Conservation (phyloP, 164 flowering plant species). For the Chloranthus sessilifolius region DNA sequence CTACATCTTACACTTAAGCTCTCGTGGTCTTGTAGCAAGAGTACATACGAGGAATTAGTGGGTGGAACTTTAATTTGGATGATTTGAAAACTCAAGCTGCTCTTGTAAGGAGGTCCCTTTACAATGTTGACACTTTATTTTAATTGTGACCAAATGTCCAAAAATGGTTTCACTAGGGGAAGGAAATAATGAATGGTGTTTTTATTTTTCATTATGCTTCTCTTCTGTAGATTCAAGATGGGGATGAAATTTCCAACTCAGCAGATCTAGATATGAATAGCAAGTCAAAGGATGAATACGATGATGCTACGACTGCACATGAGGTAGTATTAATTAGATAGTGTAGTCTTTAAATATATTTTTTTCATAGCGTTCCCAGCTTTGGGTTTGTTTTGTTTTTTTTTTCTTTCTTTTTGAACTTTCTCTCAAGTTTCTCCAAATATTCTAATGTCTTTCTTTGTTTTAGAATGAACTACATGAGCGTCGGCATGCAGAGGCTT, state of each 20-base stretch:
- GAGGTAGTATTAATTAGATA: conserved; percentile 37
- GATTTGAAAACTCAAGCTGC: conserved; percentile 88
- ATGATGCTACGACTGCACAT: conserved; percentile 15
- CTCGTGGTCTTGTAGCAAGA: conserved; percentile 69
- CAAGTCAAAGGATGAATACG: conserved; percentile 25
- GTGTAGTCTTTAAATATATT: conserved; percentile 8
- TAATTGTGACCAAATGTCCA: neutral
- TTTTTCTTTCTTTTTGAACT: neutral
- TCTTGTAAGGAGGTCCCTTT: conserved; percentile 59
- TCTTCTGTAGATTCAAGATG: conserved; percentile 63
- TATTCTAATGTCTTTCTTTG: neutral
- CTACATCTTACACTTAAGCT: too few species aligned
- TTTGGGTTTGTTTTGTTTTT: neutral
- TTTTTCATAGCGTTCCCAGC: neutral
- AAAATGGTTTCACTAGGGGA: conserved; percentile 6
- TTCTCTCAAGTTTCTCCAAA: too few species aligned
- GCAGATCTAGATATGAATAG: conserved; percentile 35
- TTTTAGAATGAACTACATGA: conserved; percentile 54
- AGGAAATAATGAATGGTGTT: too few species aligned
- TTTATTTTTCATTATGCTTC: conserved; percentile 1
- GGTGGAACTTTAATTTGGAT: conserved; percentile 90
- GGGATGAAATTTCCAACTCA: conserved; percentile 31
- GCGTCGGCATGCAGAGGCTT: conserved; percentile 48
- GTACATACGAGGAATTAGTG: conserved; percentile 91
- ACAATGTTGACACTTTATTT: conserved; percentile 4